Base-by-base conservation (phyloP, 345 rosid species). In the Sisymbrium irio region DNA sequence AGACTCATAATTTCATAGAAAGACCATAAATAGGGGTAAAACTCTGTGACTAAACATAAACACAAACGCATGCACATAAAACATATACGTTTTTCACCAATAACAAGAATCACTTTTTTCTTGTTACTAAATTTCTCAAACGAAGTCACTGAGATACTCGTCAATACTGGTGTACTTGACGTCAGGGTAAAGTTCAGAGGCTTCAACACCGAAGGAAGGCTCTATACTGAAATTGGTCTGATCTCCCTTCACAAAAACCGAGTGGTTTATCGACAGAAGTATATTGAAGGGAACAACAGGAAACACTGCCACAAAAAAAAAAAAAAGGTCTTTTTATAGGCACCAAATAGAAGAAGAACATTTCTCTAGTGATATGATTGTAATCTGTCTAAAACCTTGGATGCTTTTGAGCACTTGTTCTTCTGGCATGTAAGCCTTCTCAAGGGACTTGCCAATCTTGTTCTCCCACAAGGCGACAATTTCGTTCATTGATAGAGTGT, bases 401-500 rank as follows among this genome's bases (percentile, higher is more conserved):
- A 84, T 82, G 77, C 71, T 70, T 73, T 83, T 79, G 37, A 89
- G 84, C 27, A 87, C 19, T 77, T 87, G 77, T 59, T 82, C 85
- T 59, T 84, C 96, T 13, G 86, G 65, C n/a, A 89, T 28, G 42
- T 87, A 74, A 32, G 61, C 53, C 74, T 83, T 84, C 65, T 84
- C 88, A 12, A 87, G 88, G 13, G 83, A 80, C 76, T 83, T 85
- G n/a, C 85, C 88, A 1, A 89, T 87, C 79, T 82, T 78, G 32
- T 75, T 83, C 85, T 89, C 96, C 96, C 96, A 89, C 15, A 86
- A 33, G 18, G 82, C 70, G 0, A 84, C 85, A 8, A 87, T 68
- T 37, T 87, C 89, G 6, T 87, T 87, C 79, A 89, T 76, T 1
- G 96, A 83, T 63, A 72, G 45, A 36, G 60, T 87, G 81, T 89